Evolutionary conservation across 2,329 filamentous ascomycete genomes (phyloP), one percentile per base, ranked within the genome.

Genomic region (Erysiphe neolycopersici): DNA sequence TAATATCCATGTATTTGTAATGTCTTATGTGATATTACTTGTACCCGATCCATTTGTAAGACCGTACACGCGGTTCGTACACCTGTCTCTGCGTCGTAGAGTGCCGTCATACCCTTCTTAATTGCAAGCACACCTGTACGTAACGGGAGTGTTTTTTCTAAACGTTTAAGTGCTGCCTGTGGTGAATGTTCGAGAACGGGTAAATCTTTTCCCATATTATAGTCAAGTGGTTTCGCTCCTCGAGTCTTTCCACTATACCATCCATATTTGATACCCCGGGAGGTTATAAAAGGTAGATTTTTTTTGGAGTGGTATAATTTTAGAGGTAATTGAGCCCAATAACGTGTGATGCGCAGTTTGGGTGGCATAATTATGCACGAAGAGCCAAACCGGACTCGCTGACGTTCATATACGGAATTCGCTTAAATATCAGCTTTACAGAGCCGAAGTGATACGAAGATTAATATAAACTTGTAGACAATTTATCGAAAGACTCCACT

Each of bases 101-200:
- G 63, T 47, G 79, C 85, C 38, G 84, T 92, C 81, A 98, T 95
- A 60, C 89, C 89, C 64, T 85, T 87, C 64, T 98, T 98, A 58
- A 76, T 69, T 12, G 79, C 84, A 40, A 98, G 68, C 9, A 82
- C 76, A 29, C 89, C 89, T 2, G 84, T 76, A 26, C 89, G 79
- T 37, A 74, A 54, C 1, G 73, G 73, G 13, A 72, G 70, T 14
- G 70, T 72, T 49, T 62, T 64, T 50, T 65, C 68, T 52, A 65
- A 68, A 41, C 73, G 69, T 59, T 62, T 61, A 47, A 76, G 65
- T 6, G 73, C 72, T 10, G 73, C 73, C 1, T 68, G 69, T 1
- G 71, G 71, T 0, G 71, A 71, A 8, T 67, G 64, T 10, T 68
- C 69, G 40, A 66, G 69, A 4, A 56, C 58, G 2, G 73, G 71